Conservation (phyloP, 768 basidiomycete genomes). For the Suillus discolor region DNA sequence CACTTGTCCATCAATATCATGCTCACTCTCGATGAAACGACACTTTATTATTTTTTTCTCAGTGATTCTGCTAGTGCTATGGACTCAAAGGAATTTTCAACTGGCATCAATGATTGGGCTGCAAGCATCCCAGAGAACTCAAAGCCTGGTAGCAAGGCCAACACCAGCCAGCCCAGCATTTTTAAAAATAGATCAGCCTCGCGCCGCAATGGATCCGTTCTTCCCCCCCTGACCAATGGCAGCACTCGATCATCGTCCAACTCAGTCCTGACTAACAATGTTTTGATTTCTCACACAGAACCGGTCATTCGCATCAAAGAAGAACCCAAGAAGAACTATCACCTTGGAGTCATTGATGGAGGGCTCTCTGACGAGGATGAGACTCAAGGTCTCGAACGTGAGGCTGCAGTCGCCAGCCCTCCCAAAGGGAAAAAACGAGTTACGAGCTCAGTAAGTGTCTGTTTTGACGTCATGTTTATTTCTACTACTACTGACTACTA, state of each 20-base stretch:
- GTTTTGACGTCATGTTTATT: background rate
- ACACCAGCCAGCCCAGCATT: constrained; percentile 1
- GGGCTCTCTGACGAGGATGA: background rate
- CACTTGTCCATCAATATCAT: constrained; percentile 1
- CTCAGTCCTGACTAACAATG: background rate
- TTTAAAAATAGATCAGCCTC: background rate
- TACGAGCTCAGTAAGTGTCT: background rate
- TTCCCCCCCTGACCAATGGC: constrained; percentile 1
- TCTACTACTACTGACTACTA: background rate
- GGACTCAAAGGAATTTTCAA: background rate
- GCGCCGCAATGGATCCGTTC: background rate
- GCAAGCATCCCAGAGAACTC: background rate
- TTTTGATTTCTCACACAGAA: background rate
- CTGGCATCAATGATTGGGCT: background rate
- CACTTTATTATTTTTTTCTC: background rate
- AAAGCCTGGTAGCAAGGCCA: background rate
- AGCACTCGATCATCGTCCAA: background rate
- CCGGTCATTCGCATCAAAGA: background rate
- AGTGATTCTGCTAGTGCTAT: background rate
- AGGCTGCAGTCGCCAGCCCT: background rate
- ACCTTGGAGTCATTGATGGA: background rate
- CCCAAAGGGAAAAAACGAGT: background rate
- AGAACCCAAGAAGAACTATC: background rate
- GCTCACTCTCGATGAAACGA: background rate
- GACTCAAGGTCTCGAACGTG: background rate